phyloP scores from a whole-genome alignment of 2,329 filamentous ascomycete species.

The Fusarium sublunatum region DNA sequence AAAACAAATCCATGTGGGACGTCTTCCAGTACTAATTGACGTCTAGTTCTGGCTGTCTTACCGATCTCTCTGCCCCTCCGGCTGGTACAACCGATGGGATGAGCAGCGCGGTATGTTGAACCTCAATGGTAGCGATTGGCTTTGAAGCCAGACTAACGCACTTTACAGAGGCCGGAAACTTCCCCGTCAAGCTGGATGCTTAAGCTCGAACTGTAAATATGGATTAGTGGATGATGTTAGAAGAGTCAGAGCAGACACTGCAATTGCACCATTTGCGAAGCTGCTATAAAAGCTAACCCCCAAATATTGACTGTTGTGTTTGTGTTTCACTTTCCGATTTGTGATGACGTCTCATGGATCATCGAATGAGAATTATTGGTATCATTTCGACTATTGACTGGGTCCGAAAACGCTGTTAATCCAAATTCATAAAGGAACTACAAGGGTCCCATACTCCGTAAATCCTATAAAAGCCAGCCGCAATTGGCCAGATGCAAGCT shows the following conservation, averaged over 20 bases:
- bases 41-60: slow-evolving; percentile 93
- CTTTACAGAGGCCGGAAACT: slow-evolving; percentile 72
- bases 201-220: slow-evolving; percentile 53
- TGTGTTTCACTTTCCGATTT: slow-evolving; percentile 12
- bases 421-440: slow-evolving; percentile 26
- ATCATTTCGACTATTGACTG: slow-evolving; percentile 36
- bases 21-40: slow-evolving; percentile 32
- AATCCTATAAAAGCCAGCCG: slow-evolving; percentile 35
- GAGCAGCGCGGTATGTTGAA: slow-evolving; percentile 85
- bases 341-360: slow-evolving; percentile 30
- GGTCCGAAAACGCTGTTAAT: slow-evolving; percentile 32
- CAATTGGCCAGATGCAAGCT: slow-evolving; percentile 33
- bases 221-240: slow-evolving; percentile 46
- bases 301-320: slow-evolving; percentile 41
- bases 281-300: slow-evolving; percentile 44
- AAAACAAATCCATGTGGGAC: slow-evolving; percentile 2
- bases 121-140: neutral
- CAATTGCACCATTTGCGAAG: slow-evolving; percentile 53
- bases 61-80: slow-evolving; percentile 95
- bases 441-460: slow-evolving; percentile 41
- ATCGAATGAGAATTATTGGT: slow-evolving; percentile 27
- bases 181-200: slow-evolving; percentile 73
- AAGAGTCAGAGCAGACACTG: slow-evolving; percentile 50
- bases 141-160: slow-evolving; percentile 45
- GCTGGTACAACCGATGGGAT: slow-evolving; percentile 95